A percentile compares a stretch with the other conserved stretches of the same genome.
Evolutionary conservation across 345 rosid species (phyloP).

Genomic region (Eucalyptus shirleyi): DNA sequence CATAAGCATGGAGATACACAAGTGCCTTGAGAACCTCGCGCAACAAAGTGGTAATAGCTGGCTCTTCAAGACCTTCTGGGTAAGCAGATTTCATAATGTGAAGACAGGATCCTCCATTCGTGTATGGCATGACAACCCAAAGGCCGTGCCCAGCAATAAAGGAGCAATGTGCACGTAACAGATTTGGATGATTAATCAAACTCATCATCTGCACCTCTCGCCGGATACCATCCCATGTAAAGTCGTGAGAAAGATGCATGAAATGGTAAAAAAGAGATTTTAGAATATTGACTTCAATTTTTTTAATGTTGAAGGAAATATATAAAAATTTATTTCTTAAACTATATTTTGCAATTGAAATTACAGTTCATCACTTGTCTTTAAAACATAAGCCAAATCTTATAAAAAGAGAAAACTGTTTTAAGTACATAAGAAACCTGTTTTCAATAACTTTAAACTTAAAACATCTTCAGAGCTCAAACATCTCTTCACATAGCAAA

Average conservation of each 20-base stretch:
- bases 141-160: constrained; percentile 61
- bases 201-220: constrained; percentile 93
- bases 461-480: neutral
- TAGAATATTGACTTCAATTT: neutral
- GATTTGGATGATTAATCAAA: constrained; percentile 78
- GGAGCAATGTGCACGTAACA: constrained; percentile 79
- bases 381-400: neutral
- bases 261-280: neutral
- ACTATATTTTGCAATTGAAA: neutral
- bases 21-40: constrained; percentile 87
- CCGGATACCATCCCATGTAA: constrained; percentile 72
- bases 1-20: constrained; percentile 84
- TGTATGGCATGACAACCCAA: constrained; percentile 99
- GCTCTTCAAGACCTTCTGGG: constrained; percentile 87
- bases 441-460: neutral
- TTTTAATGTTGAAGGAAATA: neutral
- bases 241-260: neutral
- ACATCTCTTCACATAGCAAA: neutral
- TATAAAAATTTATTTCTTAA: neutral
- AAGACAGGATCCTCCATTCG: constrained; percentile 96
- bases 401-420: neutral
- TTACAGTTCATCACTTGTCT: neutral
- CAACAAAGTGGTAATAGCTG: constrained; percentile 78
- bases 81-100: constrained; percentile 77
- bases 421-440: neutral